A percentile compares a stretch with the other conserved stretches of the same genome.
These are phyloP conservation scores for Urtica urens DNA, from an alignment of 306 rosid genomes.

Conservation along the genomic window DNA sequence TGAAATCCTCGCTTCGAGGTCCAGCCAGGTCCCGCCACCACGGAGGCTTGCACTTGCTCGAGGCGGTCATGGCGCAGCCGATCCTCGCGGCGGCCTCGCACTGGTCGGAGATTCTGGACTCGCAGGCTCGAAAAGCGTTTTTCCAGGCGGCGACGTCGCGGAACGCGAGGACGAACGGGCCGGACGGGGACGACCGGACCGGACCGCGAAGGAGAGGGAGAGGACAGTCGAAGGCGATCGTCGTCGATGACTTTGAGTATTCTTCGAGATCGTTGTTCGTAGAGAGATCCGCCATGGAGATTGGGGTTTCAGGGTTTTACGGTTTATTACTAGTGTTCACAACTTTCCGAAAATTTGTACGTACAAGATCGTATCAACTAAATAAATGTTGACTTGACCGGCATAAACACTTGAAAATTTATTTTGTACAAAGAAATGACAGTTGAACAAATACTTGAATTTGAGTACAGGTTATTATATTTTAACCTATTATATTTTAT, in stretches of 20 bases:
- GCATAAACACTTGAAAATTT: too few relatives aligned
- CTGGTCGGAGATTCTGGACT: conserved; percentile 46
- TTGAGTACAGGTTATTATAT: too few relatives aligned
- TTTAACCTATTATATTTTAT: too few relatives aligned
- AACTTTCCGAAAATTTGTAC: too few relatives aligned
- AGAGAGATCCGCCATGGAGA: background rate
- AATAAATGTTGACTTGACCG: too few relatives aligned
- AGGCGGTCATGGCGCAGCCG: conserved; percentile 39
- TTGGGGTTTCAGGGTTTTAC: background rate
- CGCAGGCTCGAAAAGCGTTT: conserved; percentile 36
- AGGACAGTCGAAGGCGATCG: conserved; percentile 39
- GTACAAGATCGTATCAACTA: too few relatives aligned
- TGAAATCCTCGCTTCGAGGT: conserved; percentile 29
- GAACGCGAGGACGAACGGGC: conserved; percentile 55
- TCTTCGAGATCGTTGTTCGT: conserved; percentile 11
- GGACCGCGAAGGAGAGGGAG: conserved; percentile 63
- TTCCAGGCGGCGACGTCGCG: conserved; percentile 57
- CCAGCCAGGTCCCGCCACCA: conserved; percentile 61
- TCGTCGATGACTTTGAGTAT: conserved; percentile 42
- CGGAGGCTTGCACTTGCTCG: conserved; percentile 48
- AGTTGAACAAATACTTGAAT: too few relatives aligned
- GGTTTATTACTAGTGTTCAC: too few relatives aligned
- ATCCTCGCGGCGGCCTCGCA: conserved; percentile 68
- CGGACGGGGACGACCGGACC: conserved; percentile 25
- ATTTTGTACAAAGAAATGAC: too few relatives aligned